These are phyloP conservation scores for Boletellus ananiceps DNA, from an alignment of 768 basidiomycete genomes.

Conservation along the genomic window DNA sequence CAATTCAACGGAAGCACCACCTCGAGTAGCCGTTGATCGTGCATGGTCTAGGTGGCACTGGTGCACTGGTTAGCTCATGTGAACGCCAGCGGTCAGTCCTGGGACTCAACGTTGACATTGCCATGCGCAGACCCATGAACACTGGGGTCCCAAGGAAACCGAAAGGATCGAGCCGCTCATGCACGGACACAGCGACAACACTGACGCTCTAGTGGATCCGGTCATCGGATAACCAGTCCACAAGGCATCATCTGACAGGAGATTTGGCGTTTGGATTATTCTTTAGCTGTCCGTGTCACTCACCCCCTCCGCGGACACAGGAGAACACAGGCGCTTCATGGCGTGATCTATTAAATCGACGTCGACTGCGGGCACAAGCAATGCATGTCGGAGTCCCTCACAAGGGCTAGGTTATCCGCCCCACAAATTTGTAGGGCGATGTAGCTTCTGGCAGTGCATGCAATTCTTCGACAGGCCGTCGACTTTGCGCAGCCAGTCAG, in stretches of 20 bases:
- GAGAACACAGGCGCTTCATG: constrained; percentile 35
- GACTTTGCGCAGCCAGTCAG: background rate
- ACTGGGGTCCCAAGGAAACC: constrained; percentile 57
- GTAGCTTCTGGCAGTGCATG: background rate
- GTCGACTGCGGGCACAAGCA: constrained; percentile 11
- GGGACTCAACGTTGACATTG: constrained; percentile 51
- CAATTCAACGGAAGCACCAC: constrained; percentile 52
- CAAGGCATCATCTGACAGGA: constrained; percentile 48
- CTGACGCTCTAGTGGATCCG: constrained; percentile 63
- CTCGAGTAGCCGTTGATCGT: constrained; percentile 58
- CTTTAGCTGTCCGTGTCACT: background rate
- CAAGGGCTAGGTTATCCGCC: background rate
- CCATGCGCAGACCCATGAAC: constrained; percentile 37
- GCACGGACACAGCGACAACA: constrained; percentile 47
- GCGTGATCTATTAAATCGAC: background rate
- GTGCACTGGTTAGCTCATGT: constrained; percentile 38
- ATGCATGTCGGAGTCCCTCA: background rate
- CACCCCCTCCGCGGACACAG: constrained; percentile 38
- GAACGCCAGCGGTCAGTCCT: constrained; percentile 47
- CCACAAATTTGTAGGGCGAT: background rate
- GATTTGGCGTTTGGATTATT: background rate
- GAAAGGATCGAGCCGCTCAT: constrained; percentile 60
- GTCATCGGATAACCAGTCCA: constrained; percentile 61
- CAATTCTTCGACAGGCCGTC: constrained; percentile 21
- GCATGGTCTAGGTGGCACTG: constrained; percentile 27